Evolutionary conservation across 805 yeast genomes (phyloP).

Genomic region (Debaryomyces tyrocola): DNA sequence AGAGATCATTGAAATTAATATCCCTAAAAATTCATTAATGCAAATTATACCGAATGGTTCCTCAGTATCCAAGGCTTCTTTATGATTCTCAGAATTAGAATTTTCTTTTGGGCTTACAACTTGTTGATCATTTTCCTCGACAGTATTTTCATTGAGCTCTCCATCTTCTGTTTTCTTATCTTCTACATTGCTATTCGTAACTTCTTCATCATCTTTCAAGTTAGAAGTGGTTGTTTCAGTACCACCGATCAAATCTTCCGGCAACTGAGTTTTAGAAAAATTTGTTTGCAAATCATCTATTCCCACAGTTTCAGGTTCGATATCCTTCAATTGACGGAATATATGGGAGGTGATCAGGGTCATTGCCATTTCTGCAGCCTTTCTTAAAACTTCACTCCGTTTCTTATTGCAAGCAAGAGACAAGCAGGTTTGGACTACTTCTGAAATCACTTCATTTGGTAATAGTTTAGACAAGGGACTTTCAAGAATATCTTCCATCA

Average conservation of each 20-base stretch:
- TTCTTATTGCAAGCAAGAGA: constrained; percentile 90
- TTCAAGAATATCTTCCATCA: constrained; percentile 64
- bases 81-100: not conserved
- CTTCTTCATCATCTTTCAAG: not conserved
- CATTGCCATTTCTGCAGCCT: constrained; percentile 85
- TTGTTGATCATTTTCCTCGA: not conserved
- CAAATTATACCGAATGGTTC: constrained; percentile 71
- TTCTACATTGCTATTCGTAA: not conserved
- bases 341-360: constrained; percentile 65
- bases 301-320: constrained; percentile 45
- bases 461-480: constrained; percentile 66
- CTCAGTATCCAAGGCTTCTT: constrained; percentile 12
- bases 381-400: constrained; percentile 84
- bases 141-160: not conserved
- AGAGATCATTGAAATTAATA: constrained; percentile 75
- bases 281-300: constrained; percentile 48
- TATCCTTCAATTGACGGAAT: constrained; percentile 57
- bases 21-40: constrained; percentile 72
- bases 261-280: constrained; percentile 47
- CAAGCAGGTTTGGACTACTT: constrained; percentile 87
- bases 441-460: constrained; percentile 80
- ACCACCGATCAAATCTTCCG: constrained; percentile 62
- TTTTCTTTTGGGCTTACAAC: constrained; percentile 1
- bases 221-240: constrained; percentile 18
- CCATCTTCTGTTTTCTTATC: constrained; percentile 1